Percentiles rank a stretch among this genome's conserved stretches.
These are phyloP conservation scores for Vanrija pseudolonga DNA, from an alignment of 1,284 basidiomycete genomes.

Conservation along the genomic window DNA sequence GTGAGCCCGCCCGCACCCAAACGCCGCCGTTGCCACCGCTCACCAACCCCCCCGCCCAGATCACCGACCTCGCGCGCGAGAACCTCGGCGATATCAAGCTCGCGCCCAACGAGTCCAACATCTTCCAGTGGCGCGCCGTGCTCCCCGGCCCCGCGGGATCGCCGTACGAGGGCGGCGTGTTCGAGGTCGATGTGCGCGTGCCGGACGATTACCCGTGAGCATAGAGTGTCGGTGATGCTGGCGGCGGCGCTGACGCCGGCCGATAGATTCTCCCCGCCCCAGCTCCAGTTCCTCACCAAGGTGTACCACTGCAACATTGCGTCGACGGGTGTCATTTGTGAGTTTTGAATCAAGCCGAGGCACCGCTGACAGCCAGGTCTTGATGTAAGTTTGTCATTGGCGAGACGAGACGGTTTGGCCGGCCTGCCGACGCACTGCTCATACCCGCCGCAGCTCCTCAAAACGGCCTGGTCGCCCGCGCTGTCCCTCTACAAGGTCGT, in stretches of 20 bases:
- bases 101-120: constrained; percentile 56
- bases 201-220: constrained; percentile 78
- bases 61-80: constrained; percentile 76
- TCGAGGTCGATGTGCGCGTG: constrained; percentile 68
- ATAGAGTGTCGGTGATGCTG: background rate
- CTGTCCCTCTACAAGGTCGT: constrained; percentile 87
- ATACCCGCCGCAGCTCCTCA: constrained; percentile 65
- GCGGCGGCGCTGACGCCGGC: background rate
- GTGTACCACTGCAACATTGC: constrained; percentile 93
- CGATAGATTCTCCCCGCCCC: constrained; percentile 76
- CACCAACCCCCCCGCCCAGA: constrained; percentile 37
- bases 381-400: constrained; percentile 32
- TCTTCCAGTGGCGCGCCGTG: constrained; percentile 64
- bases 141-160: constrained; percentile 81
- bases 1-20: too few species aligned
- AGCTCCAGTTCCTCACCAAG: constrained; percentile 72
- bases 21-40: background rate
- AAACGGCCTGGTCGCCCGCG: constrained; percentile 85
- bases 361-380: constrained; percentile 33
- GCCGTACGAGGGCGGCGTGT: constrained; percentile 81
- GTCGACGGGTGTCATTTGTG: constrained; percentile 54
- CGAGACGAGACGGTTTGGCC: background rate
- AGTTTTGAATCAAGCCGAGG: constrained; percentile 6
- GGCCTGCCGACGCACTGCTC: background rate
- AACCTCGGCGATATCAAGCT: constrained; percentile 72